phyloP scores from a whole-genome alignment of 148 eudicot species.

The Vaccinium darrowii region DNA sequence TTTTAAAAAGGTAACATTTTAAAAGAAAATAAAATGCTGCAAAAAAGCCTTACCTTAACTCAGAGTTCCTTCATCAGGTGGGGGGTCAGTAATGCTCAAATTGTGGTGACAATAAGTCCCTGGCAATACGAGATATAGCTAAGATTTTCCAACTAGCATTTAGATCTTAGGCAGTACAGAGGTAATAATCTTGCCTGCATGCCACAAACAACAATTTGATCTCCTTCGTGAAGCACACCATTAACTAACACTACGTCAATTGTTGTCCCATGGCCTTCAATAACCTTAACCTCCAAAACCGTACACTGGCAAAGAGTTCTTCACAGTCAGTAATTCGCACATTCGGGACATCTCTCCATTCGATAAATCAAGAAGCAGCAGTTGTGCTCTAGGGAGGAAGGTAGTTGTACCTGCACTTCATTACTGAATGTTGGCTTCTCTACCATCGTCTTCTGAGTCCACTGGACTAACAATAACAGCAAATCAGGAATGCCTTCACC shows the following conservation, averaged over 20 bases:
- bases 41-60: slow-evolving; percentile 58
- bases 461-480: slow-evolving; percentile 61
- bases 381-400: neutral
- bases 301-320: slow-evolving; percentile 61
- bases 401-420: slow-evolving; percentile 57
- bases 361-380: neutral
- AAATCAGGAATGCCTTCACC: slow-evolving; percentile 92
- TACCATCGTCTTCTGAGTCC: slow-evolving; percentile 84
- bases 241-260: slow-evolving; percentile 85
- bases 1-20: neutral
- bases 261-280: slow-evolving; percentile 92
- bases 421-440: slow-evolving; percentile 71
- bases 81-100: slow-evolving; percentile 85
- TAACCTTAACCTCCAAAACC: slow-evolving; percentile 86
- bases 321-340: slow-evolving; percentile 19
- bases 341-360: neutral
- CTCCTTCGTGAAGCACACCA: slow-evolving; percentile 92
- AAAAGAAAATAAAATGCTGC: neutral
- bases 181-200: slow-evolving; percentile 57
- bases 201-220: slow-evolving; percentile 83
- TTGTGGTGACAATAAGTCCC: slow-evolving; percentile 84
- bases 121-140: slow-evolving; percentile 25
- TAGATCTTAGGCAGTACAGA: neutral
- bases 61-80: slow-evolving; percentile 98
- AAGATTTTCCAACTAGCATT: slow-evolving; percentile 10